Base-by-base conservation (phyloP, 106 monocot genomes). In the Dendrobium chrysotoxum region DNA sequence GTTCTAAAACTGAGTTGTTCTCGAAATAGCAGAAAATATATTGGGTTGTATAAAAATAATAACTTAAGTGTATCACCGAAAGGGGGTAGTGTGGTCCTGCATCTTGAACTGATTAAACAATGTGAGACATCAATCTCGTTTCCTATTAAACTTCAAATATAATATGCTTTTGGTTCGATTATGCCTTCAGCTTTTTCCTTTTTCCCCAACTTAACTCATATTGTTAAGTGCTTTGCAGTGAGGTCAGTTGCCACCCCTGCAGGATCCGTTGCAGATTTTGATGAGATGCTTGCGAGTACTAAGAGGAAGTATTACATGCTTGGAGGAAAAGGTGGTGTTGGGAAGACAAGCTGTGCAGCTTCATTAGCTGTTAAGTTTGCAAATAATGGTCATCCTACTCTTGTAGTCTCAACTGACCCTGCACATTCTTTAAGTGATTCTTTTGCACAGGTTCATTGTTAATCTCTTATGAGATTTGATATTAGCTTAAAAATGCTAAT, bases 341-440 rank as follows among this genome's bases (percentile, higher is more conserved):
- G 97, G 47, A 98, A 98, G 85, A 95, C 94, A 21, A 98, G 97
- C 55, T 94, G 94, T 79, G 97, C 97, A 44, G 97, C 97, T 77
- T 94, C 97, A 17, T 90, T 98, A 44, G 97, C 97, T 54, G 97
- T 98, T 40, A 92, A 91, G 86, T 98, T 98, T 88, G 97, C 94
- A 53, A 98, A 91, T 85, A 83, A 79, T 82, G 92, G 97, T 35
- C 97, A 98, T 84, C 97, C 97, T 25, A 97, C 96, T 12, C 85
- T 97, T 70, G 96, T 97, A 2, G 96, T 97, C 58, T 97, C 96
- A 3, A 97, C 97, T 40, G 97, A 98, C 65, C 97, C 97, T 76
- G 98, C 98, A 35, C 98, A 99, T 86, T 98, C 98, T 73, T 79
- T 99, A 74, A 99, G 98, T 75, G 98, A 99, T 88, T 98, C 98